A percentile compares a stretch with the other conserved stretches of the same genome.
Evolutionary conservation across 352 stramenopile genomes (phyloP).

Genomic region (Globisporangium solare): DNA sequence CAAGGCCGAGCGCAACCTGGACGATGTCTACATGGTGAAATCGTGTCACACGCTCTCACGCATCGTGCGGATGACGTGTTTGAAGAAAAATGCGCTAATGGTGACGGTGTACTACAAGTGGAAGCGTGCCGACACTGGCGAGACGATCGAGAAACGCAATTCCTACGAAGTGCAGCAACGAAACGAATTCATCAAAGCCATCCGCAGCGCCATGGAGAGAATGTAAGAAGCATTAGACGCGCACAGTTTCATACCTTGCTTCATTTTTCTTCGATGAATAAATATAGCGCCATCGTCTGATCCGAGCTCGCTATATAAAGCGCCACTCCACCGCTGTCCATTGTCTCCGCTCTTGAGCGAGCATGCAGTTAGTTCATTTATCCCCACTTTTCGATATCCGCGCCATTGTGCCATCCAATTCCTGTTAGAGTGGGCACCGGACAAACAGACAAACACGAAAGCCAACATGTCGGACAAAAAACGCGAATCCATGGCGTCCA

Average conservation of each 20-base stretch:
- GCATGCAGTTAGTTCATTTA: too few species aligned
- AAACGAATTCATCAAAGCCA: constrained; percentile 82
- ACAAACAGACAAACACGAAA: too few species aligned
- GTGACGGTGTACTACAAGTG: constrained; percentile 87
- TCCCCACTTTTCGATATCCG: too few species aligned
- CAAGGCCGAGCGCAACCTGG: constrained; percentile 61
- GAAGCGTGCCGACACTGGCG: constrained; percentile 26
- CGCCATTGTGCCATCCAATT: too few species aligned
- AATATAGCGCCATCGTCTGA: too few species aligned
- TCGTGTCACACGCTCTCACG: constrained; percentile 69
- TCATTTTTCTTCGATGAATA: too few species aligned
- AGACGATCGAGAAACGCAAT: constrained; percentile 61
- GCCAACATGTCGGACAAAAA: constrained; percentile 65
- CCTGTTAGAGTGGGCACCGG: too few species aligned
- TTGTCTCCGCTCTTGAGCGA: too few species aligned
- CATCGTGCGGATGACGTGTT: constrained; percentile 78
- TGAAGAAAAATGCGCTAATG: constrained; percentile 88
- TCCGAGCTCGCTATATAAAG: too few species aligned
- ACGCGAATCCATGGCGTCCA: constrained; percentile 67
- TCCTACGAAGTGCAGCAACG: constrained; percentile 84
- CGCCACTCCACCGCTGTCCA: too few species aligned
- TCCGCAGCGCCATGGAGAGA: constrained; percentile 80
- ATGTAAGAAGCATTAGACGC: constrained; percentile 26
- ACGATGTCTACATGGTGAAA: constrained; percentile 76
- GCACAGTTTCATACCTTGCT: too few species aligned